Evolutionary conservation across 1,139 yeast species (phyloP).

Genomic region (Kurtzmaniella quercitrusa): DNA sequence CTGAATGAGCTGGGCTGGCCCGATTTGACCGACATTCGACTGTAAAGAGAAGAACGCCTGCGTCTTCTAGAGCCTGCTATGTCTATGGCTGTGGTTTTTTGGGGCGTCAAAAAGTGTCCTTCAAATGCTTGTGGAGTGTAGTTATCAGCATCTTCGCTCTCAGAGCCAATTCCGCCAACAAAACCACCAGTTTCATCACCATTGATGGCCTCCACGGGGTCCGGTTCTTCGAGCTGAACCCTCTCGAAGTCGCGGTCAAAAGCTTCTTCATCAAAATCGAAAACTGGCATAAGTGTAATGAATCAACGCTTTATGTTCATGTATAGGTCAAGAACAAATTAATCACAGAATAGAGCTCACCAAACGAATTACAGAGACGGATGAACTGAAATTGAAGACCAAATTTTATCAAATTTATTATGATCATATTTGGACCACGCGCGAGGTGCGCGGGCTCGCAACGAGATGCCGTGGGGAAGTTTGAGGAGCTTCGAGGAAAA

Average conservation of each 20-base stretch:
- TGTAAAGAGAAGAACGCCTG: conserved; percentile 19
- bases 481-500: too few species aligned
- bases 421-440: too few species aligned
- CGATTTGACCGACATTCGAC: conserved; percentile 20
- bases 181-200: conserved; percentile 5
- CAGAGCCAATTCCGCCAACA: conserved; percentile 5
- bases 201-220: background rate
- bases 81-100: background rate
- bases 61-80: conserved; percentile 11
- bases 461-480: too few species aligned
- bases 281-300: conserved; percentile 10
- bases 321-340: too few species aligned
- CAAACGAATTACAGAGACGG: too few species aligned
- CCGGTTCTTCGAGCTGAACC: conserved; percentile 5
- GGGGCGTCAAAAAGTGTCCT: background rate
- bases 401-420: too few species aligned
- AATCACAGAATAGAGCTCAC: too few species aligned
- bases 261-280: conserved; percentile 21
- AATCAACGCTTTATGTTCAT: too few species aligned
- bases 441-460: too few species aligned
- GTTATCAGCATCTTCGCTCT: conserved; percentile 6
- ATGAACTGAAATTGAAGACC: too few species aligned
- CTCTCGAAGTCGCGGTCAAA: background rate
- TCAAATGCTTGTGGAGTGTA: conserved; percentile 1
- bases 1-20: conserved; percentile 8